Base-by-base conservation (phyloP, 352 stramenopile species). In the Aphanomyces invadans region DNA sequence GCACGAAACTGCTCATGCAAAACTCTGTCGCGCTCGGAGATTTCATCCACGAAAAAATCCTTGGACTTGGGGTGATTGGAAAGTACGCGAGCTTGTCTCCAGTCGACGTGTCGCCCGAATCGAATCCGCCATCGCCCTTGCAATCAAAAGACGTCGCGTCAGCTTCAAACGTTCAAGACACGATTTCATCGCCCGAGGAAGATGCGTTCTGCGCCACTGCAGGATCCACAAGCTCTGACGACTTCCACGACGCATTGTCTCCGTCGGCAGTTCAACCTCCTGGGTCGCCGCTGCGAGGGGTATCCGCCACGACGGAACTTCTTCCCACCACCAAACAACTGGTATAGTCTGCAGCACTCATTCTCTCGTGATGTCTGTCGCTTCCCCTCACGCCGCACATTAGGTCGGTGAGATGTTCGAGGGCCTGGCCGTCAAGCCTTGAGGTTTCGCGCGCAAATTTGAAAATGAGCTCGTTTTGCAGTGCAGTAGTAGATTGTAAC, bases 31-130 rank as follows among this genome's bases (percentile, higher is more conserved):
- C 83, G 0, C 89, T 83, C 36, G 85, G 85, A 19, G 85, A 94
- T 21, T 94, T 94, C 46, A 94, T 94, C 29, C 85, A 84, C 1
- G 85, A 94, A 62, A 94, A 94, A 60, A 91, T 94, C 55, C 62
- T 94, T 12, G 85, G 85, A 17, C 70, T 94, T 9, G 81, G 81
- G 21, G 85, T 94, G 4, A 65, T 94, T 10, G 83, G 80, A 56
- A 92, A 92, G 53, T 92, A 88, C 64, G 83, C 83, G 11, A 91
- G 80, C 26, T 72, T 94, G 62, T 78, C 87, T 64, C 78, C 85
- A 9, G 32, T 64, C 7, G 36, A 64, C 19, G 19, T 64, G 36
- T 28, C 55, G 19, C 26, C 10, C 17, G 23, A 11, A 12, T 4
- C 25, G n/a, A 10, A 11, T 1, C 15, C 54, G 21, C 32, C 32